A percentile compares a stretch with the other conserved stretches of the same genome.
These are phyloP conservation scores for Berberis vulgaris DNA, from an alignment of 164 flowering plant genomes.

Conservation along the genomic window DNA sequence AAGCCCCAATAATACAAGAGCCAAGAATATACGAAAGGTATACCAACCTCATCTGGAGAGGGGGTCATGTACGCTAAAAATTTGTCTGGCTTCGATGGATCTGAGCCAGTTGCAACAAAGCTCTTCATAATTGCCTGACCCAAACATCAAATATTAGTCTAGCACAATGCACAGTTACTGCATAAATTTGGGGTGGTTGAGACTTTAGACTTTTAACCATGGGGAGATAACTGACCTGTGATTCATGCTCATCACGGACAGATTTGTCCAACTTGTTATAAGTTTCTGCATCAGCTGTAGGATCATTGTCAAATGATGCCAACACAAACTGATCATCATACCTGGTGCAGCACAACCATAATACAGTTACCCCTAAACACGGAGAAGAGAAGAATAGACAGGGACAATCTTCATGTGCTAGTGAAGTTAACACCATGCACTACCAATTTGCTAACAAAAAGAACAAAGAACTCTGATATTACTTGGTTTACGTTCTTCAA, in stretches of 20 bases:
- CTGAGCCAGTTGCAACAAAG: conserved; percentile 49
- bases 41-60: conserved; percentile 59
- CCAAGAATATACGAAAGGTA: background rate
- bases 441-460: no score
- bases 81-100: conserved; percentile 65
- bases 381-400: background rate
- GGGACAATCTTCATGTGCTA: no score
- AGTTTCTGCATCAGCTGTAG: conserved; percentile 82
- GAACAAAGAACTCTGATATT: no score
- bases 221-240: conserved; percentile 38
- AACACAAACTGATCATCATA: conserved; percentile 64
- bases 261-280: conserved; percentile 54
- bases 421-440: no score
- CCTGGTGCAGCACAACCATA: conserved; percentile 32
- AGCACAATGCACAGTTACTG: background rate
- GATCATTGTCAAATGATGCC: conserved; percentile 75
- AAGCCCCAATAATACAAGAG: no score
- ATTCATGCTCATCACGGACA: conserved; percentile 64
- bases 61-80: conserved; percentile 95
- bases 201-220: background rate
- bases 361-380: conserved; percentile 4
- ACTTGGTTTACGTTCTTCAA: no score
- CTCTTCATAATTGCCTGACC: conserved; percentile 92
- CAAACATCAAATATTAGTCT: background rate
- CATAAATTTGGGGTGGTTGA: background rate